These are phyloP conservation scores for Monascus ruber DNA, from an alignment of 2,329 filamentous ascomycete species.

Conservation along the genomic window DNA sequence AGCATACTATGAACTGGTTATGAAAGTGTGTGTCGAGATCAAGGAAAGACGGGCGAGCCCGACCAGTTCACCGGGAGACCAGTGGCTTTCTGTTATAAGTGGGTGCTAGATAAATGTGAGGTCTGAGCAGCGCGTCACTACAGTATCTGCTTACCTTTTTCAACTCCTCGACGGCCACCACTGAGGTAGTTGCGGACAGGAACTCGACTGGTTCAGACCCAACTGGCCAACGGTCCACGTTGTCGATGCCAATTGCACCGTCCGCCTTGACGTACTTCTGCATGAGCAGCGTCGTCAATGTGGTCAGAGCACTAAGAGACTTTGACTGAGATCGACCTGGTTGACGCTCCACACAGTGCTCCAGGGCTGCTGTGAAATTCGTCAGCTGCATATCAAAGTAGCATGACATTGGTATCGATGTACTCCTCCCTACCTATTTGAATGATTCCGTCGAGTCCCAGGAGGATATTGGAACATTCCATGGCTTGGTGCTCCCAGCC, in stretches of 20 bases:
- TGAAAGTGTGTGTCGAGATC: too few species aligned
- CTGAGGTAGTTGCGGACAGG: constrained; percentile 18
- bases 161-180: constrained; percentile 13
- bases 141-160: constrained; percentile 12
- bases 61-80: too few species aligned
- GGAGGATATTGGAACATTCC: constrained; percentile 15
- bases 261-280: constrained; percentile 25
- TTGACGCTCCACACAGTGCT: constrained; percentile 6
- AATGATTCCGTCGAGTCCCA: constrained; percentile 12
- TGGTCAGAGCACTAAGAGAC: constrained; percentile 12
- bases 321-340: constrained; percentile 5
- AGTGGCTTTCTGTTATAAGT: too few species aligned
- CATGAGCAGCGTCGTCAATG: constrained; percentile 23
- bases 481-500: constrained; percentile 13
- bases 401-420: too few species aligned
- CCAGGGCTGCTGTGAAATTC: constrained; percentile 7
- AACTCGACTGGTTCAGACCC: constrained; percentile 19
- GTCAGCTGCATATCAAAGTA: constrained; percentile 3
- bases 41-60: too few species aligned
- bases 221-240: constrained; percentile 19
- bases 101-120: too few species aligned
- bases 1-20: too few species aligned
- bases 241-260: constrained; percentile 18
- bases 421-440: constrained; percentile 20
- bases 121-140: too few species aligned